Percentiles rank a stretch among this genome's conserved stretches.
phyloP scores from a whole-genome alignment of 2,329 filamentous ascomycete genomes.

The Orbilia blumenaviensis region DNA sequence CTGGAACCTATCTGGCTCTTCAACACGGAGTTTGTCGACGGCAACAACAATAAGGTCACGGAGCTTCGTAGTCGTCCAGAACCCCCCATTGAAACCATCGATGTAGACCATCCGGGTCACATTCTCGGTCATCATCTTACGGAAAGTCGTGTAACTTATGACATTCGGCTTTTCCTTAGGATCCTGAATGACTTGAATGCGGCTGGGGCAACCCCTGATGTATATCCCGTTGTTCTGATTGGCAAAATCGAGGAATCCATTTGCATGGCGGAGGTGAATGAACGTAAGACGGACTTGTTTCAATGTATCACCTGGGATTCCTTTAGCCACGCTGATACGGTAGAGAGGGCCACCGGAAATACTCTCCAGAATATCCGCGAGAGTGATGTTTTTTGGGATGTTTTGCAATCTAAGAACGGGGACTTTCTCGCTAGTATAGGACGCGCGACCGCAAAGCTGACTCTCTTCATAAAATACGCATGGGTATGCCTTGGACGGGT shows the following conservation, averaged over 20 bases:
- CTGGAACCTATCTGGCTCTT: slow-evolving; percentile 22
- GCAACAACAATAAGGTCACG: slow-evolving; percentile 29
- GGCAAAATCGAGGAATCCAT: slow-evolving; percentile 13
- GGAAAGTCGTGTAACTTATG: slow-evolving; percentile 29
- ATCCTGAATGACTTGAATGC: slow-evolving; percentile 25
- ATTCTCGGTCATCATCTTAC: slow-evolving; percentile 44
- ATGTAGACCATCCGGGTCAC: slow-evolving; percentile 27
- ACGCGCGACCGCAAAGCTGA: slow-evolving; percentile 6
- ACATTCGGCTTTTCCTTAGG: neutral
- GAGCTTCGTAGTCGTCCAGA: slow-evolving; percentile 25
- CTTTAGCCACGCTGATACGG: slow-evolving; percentile 1
- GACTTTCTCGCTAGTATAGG: slow-evolving; percentile 13
- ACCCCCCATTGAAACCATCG: slow-evolving; percentile 3
- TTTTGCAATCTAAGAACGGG: slow-evolving; percentile 17
- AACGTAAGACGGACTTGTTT: slow-evolving; percentile 24
- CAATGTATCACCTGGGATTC: neutral
- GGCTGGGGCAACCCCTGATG: slow-evolving; percentile 14
- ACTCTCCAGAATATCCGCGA: neutral
- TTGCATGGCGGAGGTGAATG: slow-evolving; percentile 31
- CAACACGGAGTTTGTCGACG: slow-evolving; percentile 20
- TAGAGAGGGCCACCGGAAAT: slow-evolving; percentile 45
- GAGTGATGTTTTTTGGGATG: slow-evolving; percentile 14
- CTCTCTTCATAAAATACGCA: neutral
- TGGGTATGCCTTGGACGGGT: neutral
- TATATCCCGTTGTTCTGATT: slow-evolving; percentile 18